A percentile compares a stretch with the other conserved stretches of the same genome.
phyloP scores from a whole-genome alignment of 192 early-diverging fungal genomes.

The Coemansia interrupta region DNA sequence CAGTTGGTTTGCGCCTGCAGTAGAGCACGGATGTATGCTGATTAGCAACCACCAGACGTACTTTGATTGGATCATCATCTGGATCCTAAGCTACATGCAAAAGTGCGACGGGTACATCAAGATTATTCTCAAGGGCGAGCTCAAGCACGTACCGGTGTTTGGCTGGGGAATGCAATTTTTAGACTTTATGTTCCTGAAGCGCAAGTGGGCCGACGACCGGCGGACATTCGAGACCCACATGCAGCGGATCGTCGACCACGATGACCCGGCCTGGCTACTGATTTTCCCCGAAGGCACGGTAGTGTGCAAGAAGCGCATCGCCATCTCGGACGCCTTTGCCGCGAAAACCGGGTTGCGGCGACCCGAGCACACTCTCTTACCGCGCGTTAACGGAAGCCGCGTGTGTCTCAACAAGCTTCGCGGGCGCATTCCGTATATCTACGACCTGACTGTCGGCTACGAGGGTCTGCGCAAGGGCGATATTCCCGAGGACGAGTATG shows the following conservation, averaged over 20 bases:
- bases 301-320: constrained; percentile 69
- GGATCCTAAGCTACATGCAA: constrained; percentile 61
- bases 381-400: constrained; percentile 78
- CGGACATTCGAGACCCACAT: constrained; percentile 60
- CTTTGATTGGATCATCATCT: constrained; percentile 56
- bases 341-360: constrained; percentile 59
- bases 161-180: constrained; percentile 88
- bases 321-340: constrained; percentile 66
- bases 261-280: constrained; percentile 82
- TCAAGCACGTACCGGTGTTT: constrained; percentile 82
- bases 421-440: constrained; percentile 67
- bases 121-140: constrained; percentile 83
- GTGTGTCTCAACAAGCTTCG: constrained; percentile 67
- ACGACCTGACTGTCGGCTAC: constrained; percentile 89
- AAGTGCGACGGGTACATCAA: constrained; percentile 78
- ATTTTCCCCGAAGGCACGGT: constrained; percentile 97
- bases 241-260: constrained; percentile 51
- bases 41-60: constrained; percentile 51
- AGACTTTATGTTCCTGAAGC: constrained; percentile 92
- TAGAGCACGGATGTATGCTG: constrained; percentile 45
- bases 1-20: constrained; percentile 40
- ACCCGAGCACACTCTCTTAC: constrained; percentile 73
- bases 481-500: constrained; percentile 82
- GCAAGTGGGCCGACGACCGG: constrained; percentile 77
- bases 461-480: constrained; percentile 67